Base-by-base conservation (phyloP, 495 filamentous ascomycete genomes). In the Jackrogersella multiformis region DNA sequence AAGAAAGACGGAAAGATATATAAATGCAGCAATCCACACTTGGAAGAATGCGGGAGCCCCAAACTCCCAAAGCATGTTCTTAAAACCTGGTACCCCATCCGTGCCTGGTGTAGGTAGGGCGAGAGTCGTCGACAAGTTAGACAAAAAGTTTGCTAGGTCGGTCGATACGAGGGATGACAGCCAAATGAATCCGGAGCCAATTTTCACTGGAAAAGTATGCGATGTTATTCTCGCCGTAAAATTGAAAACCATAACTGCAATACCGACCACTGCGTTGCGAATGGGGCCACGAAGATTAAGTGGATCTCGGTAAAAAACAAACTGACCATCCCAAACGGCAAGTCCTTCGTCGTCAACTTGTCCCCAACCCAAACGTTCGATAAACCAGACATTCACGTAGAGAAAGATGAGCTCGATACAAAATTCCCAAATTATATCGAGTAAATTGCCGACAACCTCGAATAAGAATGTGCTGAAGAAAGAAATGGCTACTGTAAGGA, bases 401-500 rank as follows among this genome's bases (percentile, higher is more conserved):
- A 49, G 12, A 15, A 46, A 41, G 16, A 72, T 16, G 1, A 9
- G 18, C 12, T 60, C 41, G n/a, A 54, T 15, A 9, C 66, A 21
- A 6, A 12, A 0, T 21, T 45, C 56, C 18, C 53, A 48, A 7
- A 26, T 1, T 0, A 32, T 4, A 12, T 56, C 46, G 24, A 60
- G 23, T 5, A 64, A 8, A 8, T 68, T 67, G 10, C 53, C 64
- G 13, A 57, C 0, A 1, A 74, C 42, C 23, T 74, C 71, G 36
- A 69, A 71, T 12, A 18, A 23, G 1, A 74, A 7, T 1, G 68
- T 74, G 58, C 69, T 74, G 2, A 54, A 7, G 24, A 74, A 30
- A 12, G 71, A 64, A 12, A 61, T 46, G 10, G 39, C 44, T 10
- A 71, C 36, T 5, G 65, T 64, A 16, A 71, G 55, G 18, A 58